Base-by-base conservation (phyloP, 2,329 filamentous ascomycete genomes). In the Ascochyta rabiei region DNA sequence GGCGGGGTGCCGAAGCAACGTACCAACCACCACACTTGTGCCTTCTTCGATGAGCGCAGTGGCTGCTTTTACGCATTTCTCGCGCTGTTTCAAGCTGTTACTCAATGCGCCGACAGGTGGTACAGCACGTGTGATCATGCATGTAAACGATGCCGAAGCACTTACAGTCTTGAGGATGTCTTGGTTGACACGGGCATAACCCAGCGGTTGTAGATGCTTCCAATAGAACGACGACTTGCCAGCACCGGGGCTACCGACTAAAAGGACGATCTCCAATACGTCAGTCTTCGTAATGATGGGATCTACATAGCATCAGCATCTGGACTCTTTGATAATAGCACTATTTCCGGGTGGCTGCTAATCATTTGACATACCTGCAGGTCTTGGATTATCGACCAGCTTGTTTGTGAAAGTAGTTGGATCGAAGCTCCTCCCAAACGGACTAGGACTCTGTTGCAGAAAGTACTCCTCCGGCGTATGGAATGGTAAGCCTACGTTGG, bases 171-270 rank as follows among this genome's bases (percentile, higher is more conserved):
- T 96, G 41, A 97, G 81, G 1, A 82, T 84, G 74, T 98, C 95
- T 77, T 98, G 95, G 66, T 98, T 99, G 26, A 97, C 85, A 42
- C 95, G 85, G 70, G 86, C 84, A 71, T 96, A 98, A 3, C 87
- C 89, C 24, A 95, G 76, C 21, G 89, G 89, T 70, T 92, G 82
- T 31, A 98, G 79, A 60, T 89, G 79, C 58, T 83, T 86, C 86
- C 88, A 91, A 76, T 89, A 97, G 68, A 95, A 96, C 0, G 91
- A 93, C 34, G 91, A 96, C 76, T 99, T 98, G 16, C 95, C 95
- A 2, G 91, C 86, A 1, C 90, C 93, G 0, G 95, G 95, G 42
- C 90, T 91, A 1, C 95, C 95, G 68, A 90, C 93, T 72, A 96
- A 91, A 7, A 98, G 75, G 21, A 98, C 84, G 13, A 98, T 79